Base-by-base conservation (phyloP, 139 green algal genomes). In the Closterium sp. region DNA sequence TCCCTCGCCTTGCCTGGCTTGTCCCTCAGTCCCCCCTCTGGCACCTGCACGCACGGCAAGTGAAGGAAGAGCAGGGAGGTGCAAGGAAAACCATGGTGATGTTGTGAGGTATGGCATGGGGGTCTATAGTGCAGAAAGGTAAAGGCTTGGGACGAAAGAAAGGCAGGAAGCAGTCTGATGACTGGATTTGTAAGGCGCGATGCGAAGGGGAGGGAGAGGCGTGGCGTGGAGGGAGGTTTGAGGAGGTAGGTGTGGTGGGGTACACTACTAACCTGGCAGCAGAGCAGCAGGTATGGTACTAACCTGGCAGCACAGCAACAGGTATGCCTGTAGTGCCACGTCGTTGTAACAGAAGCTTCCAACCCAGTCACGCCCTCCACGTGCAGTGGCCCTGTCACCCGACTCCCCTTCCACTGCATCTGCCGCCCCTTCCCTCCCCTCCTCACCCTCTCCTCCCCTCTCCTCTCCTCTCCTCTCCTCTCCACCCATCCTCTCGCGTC, bases 1-100 rank as follows among this genome's bases (percentile, higher is more conserved):
- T 99, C 98, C 9, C 95, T 88, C 0, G 94, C 88, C 32, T 91
- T 95, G 85, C 91, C 84, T n/a, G 98, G 98, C 96, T 99, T 99
- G 95, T 99, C 98, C 0, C 96, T 93, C 88, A 99, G 90, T 0
- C 98, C 98, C 31, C 97, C 98, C 42, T 95, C 95, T 2, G 90
- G 42, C 27, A 91, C 70, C 94, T 97, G 32, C 2, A 3, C 32
- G 3, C 3, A 38, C 3, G 32, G 2, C 32, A 38, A 3, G 2
- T 3, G 32, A 3, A 3, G 3, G 32, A 9, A 50, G 38, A 9
- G 38, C 13, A 9, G 4, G 0, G 38, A 50, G 38, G 5, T 50
- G 38, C 38, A 50, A 50, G 7, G 38, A 50, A n/a, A n/a, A n/a
- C 9, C 45, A 70, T 19, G 45, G 11, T 70, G 45, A 70, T 70